Evolutionary conservation across 768 basidiomycete species (phyloP), one percentile per base, ranked within the genome.

Genomic region (Calocybe indica): DNA sequence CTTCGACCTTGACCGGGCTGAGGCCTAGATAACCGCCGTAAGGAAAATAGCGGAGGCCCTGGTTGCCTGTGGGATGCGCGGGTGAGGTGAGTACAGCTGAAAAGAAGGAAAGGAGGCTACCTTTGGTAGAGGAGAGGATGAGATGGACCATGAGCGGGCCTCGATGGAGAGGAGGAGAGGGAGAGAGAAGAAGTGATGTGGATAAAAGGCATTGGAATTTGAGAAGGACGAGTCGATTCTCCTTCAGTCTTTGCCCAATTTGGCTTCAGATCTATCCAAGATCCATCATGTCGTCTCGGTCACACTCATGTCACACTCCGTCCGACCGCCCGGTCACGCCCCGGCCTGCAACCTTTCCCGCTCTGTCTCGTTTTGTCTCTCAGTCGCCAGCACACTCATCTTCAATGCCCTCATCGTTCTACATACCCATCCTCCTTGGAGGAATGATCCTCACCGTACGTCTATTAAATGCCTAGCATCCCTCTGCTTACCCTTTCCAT

Each of bases 371-470:
- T 22, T 22, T 22, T 22, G 22, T 22, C 22, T 22, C 22, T 22
- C 22, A n/a, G 22, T 22, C 22, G 22, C 40, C 10, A 10, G 14
- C 9, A 6, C 40, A 10, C 14, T 9, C 40, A 40, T 9, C 65
- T 47, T 64, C 61, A 42, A 91, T 90, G 88, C 75, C 86, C 14
- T 70, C 79, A 55, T 76, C 80, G 15, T 60, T 82, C 52, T 88
- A 75, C 62, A 70, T 91, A 46, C 88, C 88, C 31, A 58, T 87
- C 59, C 86, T 98, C 62, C 82, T 97, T 12, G 82, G 73, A 47
- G 93, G 94, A 41, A 96, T 96, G 94, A 88, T 98, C 60, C 66
- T 93, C 50, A 95, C 89, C 12, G 90, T 87, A 50, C 15, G 73
- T 64, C n/a, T 43, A 2, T 13, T 22, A 14, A 34, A 13, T 28